Base-by-base conservation (phyloP, 495 filamentous ascomycete genomes). In the Patellaria atrata region DNA sequence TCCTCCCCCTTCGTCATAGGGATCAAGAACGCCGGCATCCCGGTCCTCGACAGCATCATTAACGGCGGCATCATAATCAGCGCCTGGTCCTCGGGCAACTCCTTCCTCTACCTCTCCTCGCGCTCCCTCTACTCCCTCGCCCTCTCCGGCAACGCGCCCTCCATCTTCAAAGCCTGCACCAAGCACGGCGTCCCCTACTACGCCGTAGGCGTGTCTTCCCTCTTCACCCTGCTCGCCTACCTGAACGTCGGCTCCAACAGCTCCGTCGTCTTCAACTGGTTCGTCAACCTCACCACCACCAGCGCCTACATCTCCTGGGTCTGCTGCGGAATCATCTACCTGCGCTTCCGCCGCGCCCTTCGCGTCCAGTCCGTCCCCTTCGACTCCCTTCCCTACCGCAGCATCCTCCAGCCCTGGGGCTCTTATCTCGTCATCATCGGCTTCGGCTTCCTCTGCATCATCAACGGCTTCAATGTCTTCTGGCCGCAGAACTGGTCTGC, bases 51-150 rank as follows among this genome's bases (percentile, higher is more conserved):
- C n/a, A 65, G 58, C 2, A 61, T 79, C 17, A 76, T 77, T 36
- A 83, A 79, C 22, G 66, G 72, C 1, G 60, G 76, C 4, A 80
- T 86, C 32, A 64, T 82, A 25, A 71, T 77, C 7, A 80, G 75
- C 3, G 79, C 77, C 2, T 78, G 79, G 61, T 73, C 70, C 5
- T 71, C 71, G 13, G 73, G 64, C 22, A 75, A 75, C 44, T 67
- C 67, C 1, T 76, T 72, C 54, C 58, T 77, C 11, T 71, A 65
- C 45, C 52, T 65, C 6, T 61, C 66, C 4, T 70, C 68, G 2
- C 69, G 70, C n/a, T 57, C 53, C 1, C 51, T 71, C 15, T 62
- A 56, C 38, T 51, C 60, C 5, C 51, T 71, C 35, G 59, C 55
- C 0, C 39, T 50, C 13, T 45, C 40, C 19, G 51, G 51, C 4